Base-by-base conservation (phyloP, 1,284 basidiomycete species). In the Naganishia sp. region DNA sequence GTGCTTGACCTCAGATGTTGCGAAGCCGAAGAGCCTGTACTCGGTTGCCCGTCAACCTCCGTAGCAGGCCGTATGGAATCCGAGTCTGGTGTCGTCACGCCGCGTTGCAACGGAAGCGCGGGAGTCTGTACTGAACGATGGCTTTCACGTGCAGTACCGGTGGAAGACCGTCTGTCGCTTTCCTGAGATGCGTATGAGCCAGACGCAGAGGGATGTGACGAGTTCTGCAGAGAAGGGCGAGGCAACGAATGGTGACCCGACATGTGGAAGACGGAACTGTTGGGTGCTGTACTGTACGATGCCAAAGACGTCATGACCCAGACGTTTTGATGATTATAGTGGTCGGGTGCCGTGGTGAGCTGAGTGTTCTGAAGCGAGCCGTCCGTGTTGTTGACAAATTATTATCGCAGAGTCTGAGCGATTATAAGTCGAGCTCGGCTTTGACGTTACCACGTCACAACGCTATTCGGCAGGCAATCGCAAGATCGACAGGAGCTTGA, bases 301-400 rank as follows among this genome's bases (percentile, higher is more conserved):
- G 65, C 56, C 74, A 73, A 72, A 72, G 53, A 75, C 73, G 65
- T 75, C 74, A 76, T 25, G 71, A 70, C 46, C 74, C 72, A 2
- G 7, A 68, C 71, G 6, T 69, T 58, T 28, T 32, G 51, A 13
- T 53, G 42, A 28, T 69, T 49, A 50, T 71, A 69, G 45, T 70
- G 71, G 43, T 69, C 56, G 28, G n/a, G 15, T 52, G 28, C 7
- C 18, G 50, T 31, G 13, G 10, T 32, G 25, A 13, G 50, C 31
- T 18, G 23, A 31, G 50, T n/a, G 31, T 35, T 35, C 50, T 25
- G 28, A 18, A 31, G 5, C 17, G 49, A 23, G 25, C 15, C 49
- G 21, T 50, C 13, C n/a, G 25, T 50, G 49, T 25, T 28, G 49
- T 23, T 3, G n/a, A 28, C 15, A 11, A 9, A n/a, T 21, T 18